Evolutionary conservation across 257 asterid genomes (phyloP).

Genomic region (Eucommia ulmoides): DNA sequence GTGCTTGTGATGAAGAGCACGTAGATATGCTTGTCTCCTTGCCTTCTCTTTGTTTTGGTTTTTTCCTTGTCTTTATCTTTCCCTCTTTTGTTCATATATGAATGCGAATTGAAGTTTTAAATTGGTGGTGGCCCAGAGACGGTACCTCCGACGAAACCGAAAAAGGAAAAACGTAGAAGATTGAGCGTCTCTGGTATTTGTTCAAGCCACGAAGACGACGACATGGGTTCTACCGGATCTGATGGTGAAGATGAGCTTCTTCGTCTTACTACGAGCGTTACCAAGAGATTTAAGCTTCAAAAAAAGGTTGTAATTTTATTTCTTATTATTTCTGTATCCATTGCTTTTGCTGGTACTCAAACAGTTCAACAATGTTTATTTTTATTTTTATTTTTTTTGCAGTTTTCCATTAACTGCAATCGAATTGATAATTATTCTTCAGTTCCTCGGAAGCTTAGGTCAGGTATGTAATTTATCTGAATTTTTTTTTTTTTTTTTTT

Average conservation of each 20-base stretch:
- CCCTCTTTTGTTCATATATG: not conserved
- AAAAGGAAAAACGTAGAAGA: not conserved
- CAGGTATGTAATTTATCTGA: constrained; percentile 39
- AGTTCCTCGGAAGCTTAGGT: constrained; percentile 70
- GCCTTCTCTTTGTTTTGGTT: constrained; percentile 14
- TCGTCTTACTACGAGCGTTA: constrained; percentile 15
- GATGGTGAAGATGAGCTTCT: constrained; percentile 40
- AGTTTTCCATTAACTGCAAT: constrained; percentile 45
- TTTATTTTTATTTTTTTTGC: constrained; percentile 17
- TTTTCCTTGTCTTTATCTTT: constrained; percentile 5
- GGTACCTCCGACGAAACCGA: not conserved
- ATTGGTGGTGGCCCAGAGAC: constrained; percentile 4
- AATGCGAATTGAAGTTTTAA: constrained; percentile 9
- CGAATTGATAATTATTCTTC: constrained; percentile 33
- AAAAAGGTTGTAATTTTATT: constrained; percentile 32
- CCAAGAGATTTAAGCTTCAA: constrained; percentile 24
- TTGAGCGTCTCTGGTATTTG: constrained; percentile 5
- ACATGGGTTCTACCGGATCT: constrained; percentile 47
- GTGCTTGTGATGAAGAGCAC: constrained; percentile 17
- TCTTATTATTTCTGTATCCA: constrained; percentile 1
- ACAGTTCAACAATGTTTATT: constrained; percentile 1
- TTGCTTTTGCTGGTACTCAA: not conserved
- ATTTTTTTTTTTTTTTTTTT: constrained; percentile 1
- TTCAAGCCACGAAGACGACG: constrained; percentile 9
- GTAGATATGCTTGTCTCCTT: constrained; percentile 28